A percentile compares a stretch with the other conserved stretches of the same genome.
Evolutionary conservation across 1,284 basidiomycete genomes (phyloP).

Genomic region (Pterulicium gracile): DNA sequence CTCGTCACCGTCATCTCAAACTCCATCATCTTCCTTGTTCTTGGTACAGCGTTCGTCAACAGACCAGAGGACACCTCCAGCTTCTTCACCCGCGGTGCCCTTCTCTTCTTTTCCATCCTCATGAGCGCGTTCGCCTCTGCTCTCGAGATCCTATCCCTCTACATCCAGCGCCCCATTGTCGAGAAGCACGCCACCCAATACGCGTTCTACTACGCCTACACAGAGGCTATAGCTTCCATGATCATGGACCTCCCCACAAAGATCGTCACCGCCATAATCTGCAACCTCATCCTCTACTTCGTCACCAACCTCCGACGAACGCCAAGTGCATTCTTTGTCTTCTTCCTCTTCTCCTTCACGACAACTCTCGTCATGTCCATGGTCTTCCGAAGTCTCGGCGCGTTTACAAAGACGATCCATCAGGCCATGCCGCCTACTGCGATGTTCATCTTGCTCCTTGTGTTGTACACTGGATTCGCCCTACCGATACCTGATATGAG

Average conservation of each 20-base stretch:
- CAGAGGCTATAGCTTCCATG: conserved; percentile 10
- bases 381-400: conserved; percentile 48
- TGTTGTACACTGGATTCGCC: conserved; percentile 11
- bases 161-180: conserved; percentile 3
- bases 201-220: conserved; percentile 1
- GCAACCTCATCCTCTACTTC: conserved; percentile 1
- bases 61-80: conserved; percentile 29
- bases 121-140: conserved; percentile 13
- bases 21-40: conserved; percentile 24
- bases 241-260: conserved; percentile 1
- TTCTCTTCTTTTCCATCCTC: conserved; percentile 21
- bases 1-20: conserved; percentile 14
- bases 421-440: conserved; percentile 1
- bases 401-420: conserved; percentile 17
- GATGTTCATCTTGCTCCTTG: background rate
- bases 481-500: conserved; percentile 12
- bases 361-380: conserved; percentile 51
- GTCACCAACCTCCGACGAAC: conserved; percentile 1
- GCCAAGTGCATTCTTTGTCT: conserved; percentile 17
- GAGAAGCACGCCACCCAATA: conserved; percentile 1
- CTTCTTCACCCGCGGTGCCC: conserved; percentile 38
- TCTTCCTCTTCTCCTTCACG: conserved; percentile 38
- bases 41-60: conserved; percentile 41
- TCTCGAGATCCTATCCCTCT: conserved; percentile 10
- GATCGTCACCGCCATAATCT: background rate